Evolutionary conservation across 225 moss, liverwort and hornwort species (phyloP).

Genomic region (Antitrichia curtipendula): DNA sequence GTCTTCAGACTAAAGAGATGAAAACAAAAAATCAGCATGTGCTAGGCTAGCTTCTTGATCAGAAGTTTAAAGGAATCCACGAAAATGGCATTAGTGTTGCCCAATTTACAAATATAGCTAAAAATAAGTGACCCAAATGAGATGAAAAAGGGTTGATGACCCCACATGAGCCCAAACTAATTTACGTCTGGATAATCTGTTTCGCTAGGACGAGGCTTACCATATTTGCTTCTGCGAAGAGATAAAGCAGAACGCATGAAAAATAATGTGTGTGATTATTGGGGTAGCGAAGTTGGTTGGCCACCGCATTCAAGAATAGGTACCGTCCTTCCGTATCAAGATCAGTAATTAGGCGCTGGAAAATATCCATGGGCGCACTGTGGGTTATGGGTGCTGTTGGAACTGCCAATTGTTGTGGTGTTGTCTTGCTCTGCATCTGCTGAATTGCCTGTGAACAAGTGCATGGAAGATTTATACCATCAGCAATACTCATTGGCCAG

Average conservation of each 20-base stretch:
- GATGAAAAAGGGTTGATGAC: background rate
- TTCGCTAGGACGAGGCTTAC: background rate
- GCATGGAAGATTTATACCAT: background rate
- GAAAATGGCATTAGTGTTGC: background rate
- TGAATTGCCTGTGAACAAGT: constrained; percentile 61
- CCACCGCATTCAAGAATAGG: constrained; percentile 87
- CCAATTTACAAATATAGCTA: background rate
- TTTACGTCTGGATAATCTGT: background rate
- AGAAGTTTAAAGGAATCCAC: background rate
- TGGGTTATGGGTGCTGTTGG: constrained; percentile 91
- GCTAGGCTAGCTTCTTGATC: background rate
- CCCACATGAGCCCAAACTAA: background rate
- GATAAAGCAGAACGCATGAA: constrained; percentile 87
- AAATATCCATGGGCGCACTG: constrained; percentile 99
- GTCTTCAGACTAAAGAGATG: background rate
- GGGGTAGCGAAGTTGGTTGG: constrained; percentile 94
- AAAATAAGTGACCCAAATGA: background rate
- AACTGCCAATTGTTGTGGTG: constrained; percentile 74
- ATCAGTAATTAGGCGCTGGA: constrained; percentile 78
- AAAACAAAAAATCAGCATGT: background rate
- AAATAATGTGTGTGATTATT: constrained; percentile 99
- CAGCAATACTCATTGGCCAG: background rate
- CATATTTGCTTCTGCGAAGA: constrained; percentile 85
- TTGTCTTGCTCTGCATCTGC: constrained; percentile 86
- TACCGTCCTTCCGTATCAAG: constrained; percentile 97